phyloP scores from a whole-genome alignment of 1,284 basidiomycete species.

The Chiua sp. region DNA sequence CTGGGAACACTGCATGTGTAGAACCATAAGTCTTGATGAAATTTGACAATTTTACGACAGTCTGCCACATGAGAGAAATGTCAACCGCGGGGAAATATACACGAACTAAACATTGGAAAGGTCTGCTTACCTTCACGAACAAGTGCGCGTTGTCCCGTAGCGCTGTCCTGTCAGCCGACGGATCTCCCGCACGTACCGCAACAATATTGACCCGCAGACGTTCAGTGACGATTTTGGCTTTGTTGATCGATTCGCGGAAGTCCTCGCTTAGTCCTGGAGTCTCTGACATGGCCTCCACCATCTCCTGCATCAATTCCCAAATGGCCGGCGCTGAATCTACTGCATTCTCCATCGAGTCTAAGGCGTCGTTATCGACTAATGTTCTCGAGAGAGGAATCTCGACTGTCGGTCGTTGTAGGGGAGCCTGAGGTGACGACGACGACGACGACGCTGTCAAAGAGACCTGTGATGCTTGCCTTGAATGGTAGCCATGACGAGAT shows the following conservation, averaged over 20 bases:
- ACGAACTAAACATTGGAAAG: background rate
- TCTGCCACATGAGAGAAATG: conserved; percentile 44
- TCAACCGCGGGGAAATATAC: background rate
- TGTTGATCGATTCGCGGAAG: conserved; percentile 54
- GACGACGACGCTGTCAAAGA: conserved; percentile 54
- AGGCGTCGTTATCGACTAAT: conserved; percentile 70
- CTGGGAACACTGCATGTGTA: conserved; percentile 57
- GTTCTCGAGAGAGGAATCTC: conserved; percentile 57
- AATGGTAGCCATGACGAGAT: conserved; percentile 44
- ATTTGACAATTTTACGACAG: conserved; percentile 70
- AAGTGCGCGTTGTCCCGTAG: conserved; percentile 73
- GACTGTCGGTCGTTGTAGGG: conserved; percentile 42
- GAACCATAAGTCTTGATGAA: conserved; percentile 64
- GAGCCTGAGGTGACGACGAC: conserved; percentile 44
- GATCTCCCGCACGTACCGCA: conserved; percentile 54
- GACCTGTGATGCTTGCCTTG: conserved; percentile 61
- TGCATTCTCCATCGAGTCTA: conserved; percentile 70
- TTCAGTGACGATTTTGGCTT: conserved; percentile 62
- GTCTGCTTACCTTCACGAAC: conserved; percentile 67
- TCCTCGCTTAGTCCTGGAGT: conserved; percentile 46
- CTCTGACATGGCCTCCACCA: conserved; percentile 48
- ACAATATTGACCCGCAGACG: conserved; percentile 59
- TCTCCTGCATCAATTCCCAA: conserved; percentile 73
- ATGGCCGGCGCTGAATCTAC: conserved; percentile 73
- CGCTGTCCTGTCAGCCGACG: conserved; percentile 54